A percentile compares a stretch with the other conserved stretches of the same genome.
These are phyloP conservation scores for Ramalina peruviana DNA, from an alignment of 495 filamentous ascomycete species.

Conservation along the genomic window DNA sequence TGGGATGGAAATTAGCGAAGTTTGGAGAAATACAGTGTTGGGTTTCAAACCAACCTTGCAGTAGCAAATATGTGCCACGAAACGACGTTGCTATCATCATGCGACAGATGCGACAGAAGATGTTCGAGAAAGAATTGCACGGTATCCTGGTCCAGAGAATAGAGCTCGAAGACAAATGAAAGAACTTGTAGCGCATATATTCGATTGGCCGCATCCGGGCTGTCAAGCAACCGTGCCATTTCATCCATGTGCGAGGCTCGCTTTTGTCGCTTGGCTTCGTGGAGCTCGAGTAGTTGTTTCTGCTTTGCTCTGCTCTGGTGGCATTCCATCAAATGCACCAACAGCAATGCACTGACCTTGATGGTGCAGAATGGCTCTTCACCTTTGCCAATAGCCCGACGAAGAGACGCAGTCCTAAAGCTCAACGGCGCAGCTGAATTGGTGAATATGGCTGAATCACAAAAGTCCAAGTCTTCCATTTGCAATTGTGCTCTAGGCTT, in stretches of 20 bases:
- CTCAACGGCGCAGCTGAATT: conserved; percentile 11
- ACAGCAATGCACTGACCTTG: conserved; percentile 13
- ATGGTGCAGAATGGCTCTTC: conserved; percentile 36
- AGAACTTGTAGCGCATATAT: conserved; percentile 66
- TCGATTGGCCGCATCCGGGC: conserved; percentile 37
- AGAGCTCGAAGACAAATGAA: conserved; percentile 47
- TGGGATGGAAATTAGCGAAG: conserved; percentile 18
- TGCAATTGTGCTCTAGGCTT: conserved; percentile 60
- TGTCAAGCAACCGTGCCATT: conserved; percentile 45
- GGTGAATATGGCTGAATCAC: conserved; percentile 19
- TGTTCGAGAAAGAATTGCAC: conserved; percentile 26
- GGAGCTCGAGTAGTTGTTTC: conserved; percentile 4
- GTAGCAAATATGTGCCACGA: conserved; percentile 57
- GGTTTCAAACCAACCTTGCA: conserved; percentile 22
- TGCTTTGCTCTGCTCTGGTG: not conserved
- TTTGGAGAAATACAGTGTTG: conserved; percentile 10
- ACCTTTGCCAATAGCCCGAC: conserved; percentile 28
- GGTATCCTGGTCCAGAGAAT: conserved; percentile 8
- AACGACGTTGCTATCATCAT: conserved; percentile 38
- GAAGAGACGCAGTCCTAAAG: conserved; percentile 21
- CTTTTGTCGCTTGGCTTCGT: conserved; percentile 45
- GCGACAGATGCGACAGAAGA: conserved; percentile 36
- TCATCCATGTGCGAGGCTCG: conserved; percentile 43
- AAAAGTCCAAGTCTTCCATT: conserved; percentile 56
- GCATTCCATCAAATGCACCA: not conserved